Evolutionary conservation across 345 rosid species (phyloP).

Genomic region (Viola odorata): DNA sequence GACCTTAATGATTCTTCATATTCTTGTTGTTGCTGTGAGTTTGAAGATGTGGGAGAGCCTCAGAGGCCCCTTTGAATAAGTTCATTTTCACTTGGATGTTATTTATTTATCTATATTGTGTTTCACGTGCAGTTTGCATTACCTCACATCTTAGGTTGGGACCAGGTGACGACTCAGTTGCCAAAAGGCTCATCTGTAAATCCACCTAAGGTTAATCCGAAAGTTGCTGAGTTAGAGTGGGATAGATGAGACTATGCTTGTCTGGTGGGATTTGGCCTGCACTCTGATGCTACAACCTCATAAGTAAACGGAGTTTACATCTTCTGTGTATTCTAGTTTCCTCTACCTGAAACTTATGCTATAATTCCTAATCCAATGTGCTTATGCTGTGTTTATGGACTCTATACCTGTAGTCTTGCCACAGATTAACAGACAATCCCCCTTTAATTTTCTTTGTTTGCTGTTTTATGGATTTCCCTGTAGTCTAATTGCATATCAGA

Average conservation of each 20-base stretch:
- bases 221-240: slow-evolving; percentile 57
- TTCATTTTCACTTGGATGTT: background rate
- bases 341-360: too few relatives aligned
- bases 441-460: too few relatives aligned
- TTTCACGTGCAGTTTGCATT: slow-evolving; percentile 62
- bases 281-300: background rate
- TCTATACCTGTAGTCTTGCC: too few relatives aligned
- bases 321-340: too few relatives aligned
- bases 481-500: too few relatives aligned
- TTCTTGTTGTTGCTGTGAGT: background rate
- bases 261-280: background rate
- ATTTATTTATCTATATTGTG: too few relatives aligned
- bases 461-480: too few relatives aligned
- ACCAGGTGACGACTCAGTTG: slow-evolving; percentile 34
- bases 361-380: too few relatives aligned
- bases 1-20: too few relatives aligned
- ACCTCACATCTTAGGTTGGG: slow-evolving; percentile 96
- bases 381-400: too few relatives aligned
- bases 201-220: slow-evolving; percentile 37
- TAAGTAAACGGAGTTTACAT: too few relatives aligned
- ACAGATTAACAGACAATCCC: too few relatives aligned
- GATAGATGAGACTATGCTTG: slow-evolving; percentile 29
- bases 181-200: slow-evolving; percentile 10
- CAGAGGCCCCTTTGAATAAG: background rate
- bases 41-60: background rate